These are phyloP conservation scores for Ganoderma multipileum DNA, from an alignment of 1,284 basidiomycete species.

Conservation along the genomic window DNA sequence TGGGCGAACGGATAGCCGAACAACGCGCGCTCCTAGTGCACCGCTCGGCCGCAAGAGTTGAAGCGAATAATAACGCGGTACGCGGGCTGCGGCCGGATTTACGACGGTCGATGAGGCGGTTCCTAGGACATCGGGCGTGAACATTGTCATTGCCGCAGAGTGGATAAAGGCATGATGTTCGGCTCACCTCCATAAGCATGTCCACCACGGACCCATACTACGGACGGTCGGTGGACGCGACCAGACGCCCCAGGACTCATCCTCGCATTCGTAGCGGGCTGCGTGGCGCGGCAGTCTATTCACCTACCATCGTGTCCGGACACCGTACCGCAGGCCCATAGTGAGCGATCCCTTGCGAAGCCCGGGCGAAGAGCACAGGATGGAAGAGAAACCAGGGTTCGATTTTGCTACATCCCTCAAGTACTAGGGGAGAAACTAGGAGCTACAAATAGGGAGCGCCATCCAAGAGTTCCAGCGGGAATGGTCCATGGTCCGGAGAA, in stretches of 20 bases:
- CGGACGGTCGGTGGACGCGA: neutral
- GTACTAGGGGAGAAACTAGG: conserved; percentile 18
- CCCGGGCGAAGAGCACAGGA: neutral
- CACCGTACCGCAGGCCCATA: neutral
- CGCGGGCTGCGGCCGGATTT: neutral
- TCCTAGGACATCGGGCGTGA: neutral
- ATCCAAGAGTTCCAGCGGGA: conserved; percentile 1
- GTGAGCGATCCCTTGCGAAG: neutral
- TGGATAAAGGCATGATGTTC: neutral
- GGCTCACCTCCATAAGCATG: neutral
- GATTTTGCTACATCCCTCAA: conserved; percentile 3
- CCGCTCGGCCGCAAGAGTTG: neutral
- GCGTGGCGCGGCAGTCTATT: neutral
- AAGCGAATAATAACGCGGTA: neutral
- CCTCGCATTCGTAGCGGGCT: neutral
- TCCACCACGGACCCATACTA: neutral
- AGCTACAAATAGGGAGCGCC: conserved; percentile 24
- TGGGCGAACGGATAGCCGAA: neutral
- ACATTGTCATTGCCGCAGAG: neutral
- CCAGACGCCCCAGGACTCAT: neutral
- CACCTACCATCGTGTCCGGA: neutral
- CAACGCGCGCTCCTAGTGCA: neutral
- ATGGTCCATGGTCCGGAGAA: conserved; percentile 14
- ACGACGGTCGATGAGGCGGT: neutral
- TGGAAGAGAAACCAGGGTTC: neutral